Evolutionary conservation across 495 filamentous ascomycete genomes (phyloP).

Genomic region (Geoglossum glabrum): DNA sequence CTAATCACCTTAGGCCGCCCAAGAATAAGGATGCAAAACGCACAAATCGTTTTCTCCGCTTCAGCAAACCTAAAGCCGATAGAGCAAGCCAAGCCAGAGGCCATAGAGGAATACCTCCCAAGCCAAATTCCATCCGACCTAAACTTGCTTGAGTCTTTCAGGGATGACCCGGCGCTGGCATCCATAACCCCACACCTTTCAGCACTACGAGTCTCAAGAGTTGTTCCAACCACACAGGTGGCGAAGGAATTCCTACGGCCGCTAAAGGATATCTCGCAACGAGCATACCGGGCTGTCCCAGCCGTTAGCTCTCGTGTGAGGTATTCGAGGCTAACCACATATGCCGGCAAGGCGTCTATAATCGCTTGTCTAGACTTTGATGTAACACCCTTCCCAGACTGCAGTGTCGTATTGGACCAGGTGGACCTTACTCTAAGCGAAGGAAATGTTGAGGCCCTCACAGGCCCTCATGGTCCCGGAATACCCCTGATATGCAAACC

Average conservation of each 20-base stretch:
- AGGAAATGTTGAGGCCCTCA: constrained; percentile 49
- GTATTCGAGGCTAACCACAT: constrained; percentile 51
- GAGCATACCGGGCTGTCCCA: constrained; percentile 53
- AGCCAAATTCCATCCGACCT: constrained; percentile 53
- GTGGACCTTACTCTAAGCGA: constrained; percentile 44
- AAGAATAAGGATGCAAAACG: constrained; percentile 55
- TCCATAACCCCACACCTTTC: constrained; percentile 58
- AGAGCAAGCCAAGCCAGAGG: constrained; percentile 26
- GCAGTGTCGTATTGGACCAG: constrained; percentile 45
- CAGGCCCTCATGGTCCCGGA: constrained; percentile 30
- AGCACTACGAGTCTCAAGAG: constrained; percentile 55
- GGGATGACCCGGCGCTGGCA: constrained; percentile 41
- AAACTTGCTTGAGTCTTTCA: constrained; percentile 65
- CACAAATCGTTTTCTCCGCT: constrained; percentile 56
- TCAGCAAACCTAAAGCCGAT: constrained; percentile 44
- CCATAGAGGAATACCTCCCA: constrained; percentile 47
- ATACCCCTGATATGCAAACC: constrained; percentile 54
- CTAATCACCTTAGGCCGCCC: constrained; percentile 33
- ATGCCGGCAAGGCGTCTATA: constrained; percentile 40
- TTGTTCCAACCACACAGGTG: constrained; percentile 41
- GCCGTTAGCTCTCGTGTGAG: constrained; percentile 68
- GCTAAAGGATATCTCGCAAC: constrained; percentile 36
- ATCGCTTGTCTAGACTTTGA: constrained; percentile 76
- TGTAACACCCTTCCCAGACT: constrained; percentile 62
- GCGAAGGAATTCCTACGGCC: constrained; percentile 40